A percentile compares a stretch with the other conserved stretches of the same genome.
Evolutionary conservation across 352 stramenopile species (phyloP).

Genomic region (Blastocystis sp.): DNA sequence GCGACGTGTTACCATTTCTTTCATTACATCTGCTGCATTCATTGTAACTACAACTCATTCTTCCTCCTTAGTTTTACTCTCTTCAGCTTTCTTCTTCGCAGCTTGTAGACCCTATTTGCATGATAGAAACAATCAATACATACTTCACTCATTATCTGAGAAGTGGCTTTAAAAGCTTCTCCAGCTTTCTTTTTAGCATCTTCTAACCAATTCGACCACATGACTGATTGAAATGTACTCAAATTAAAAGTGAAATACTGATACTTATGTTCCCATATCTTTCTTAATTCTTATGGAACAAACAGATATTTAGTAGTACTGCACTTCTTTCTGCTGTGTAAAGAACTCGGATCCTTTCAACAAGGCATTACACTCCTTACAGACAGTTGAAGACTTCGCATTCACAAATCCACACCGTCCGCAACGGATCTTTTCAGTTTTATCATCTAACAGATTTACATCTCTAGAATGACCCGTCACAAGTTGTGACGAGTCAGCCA

Average conservation of each 20-base stretch:
- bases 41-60: conserved; percentile 9
- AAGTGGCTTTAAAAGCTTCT: conserved; percentile 32
- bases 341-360: conserved; percentile 12
- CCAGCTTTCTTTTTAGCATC: conserved; percentile 52
- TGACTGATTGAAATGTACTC: neutral
- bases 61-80: neutral
- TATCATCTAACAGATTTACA: neutral
- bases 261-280: too few species aligned
- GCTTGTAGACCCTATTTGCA: conserved; percentile 18
- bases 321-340: neutral
- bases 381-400: conserved; percentile 25
- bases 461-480: neutral
- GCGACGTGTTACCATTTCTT: conserved; percentile 37
- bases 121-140: neutral
- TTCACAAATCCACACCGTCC: conserved; percentile 35
- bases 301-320: conserved; percentile 18
- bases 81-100: conserved; percentile 55
- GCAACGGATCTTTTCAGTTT: neutral
- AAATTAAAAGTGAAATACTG: too few species aligned
- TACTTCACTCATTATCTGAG: conserved; percentile 7
- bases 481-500: neutral
- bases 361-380: conserved; percentile 49
- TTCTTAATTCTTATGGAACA: neutral
- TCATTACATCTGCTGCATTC: conserved; percentile 65
- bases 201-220: conserved; percentile 59